Evolutionary conservation across 257 asterid species (phyloP).

Genomic region (Lycium ferocissimum): DNA sequence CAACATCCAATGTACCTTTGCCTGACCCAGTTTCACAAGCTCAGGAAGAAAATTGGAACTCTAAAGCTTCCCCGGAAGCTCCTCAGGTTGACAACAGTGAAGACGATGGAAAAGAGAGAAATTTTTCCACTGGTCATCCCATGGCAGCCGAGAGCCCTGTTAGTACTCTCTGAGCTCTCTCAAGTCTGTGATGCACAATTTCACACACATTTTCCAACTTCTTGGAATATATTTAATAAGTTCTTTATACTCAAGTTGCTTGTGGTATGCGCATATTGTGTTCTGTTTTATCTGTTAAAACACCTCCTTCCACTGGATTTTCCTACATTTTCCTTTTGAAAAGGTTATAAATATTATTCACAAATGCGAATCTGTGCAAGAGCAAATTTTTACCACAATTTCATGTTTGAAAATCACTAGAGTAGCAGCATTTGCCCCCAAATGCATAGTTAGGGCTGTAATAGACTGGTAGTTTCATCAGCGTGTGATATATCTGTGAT

Average conservation of each 20-base stretch:
- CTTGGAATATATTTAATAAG: neutral
- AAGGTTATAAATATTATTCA: neutral
- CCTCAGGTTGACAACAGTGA: slow-evolving; percentile 41
- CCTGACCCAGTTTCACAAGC: slow-evolving; percentile 37
- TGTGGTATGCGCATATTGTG: neutral
- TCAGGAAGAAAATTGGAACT: slow-evolving; percentile 49
- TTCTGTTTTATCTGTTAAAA: neutral
- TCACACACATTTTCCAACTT: neutral
- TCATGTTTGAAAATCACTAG: slow-evolving; percentile 22
- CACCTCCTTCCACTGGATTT: slow-evolving; percentile 8
- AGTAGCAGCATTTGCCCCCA: neutral
- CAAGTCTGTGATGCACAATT: neutral
- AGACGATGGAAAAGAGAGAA: slow-evolving; percentile 51
- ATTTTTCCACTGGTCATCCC: slow-evolving; percentile 57
- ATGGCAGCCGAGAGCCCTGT: slow-evolving; percentile 72
- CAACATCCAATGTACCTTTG: slow-evolving; percentile 61
- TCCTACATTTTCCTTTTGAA: neutral
- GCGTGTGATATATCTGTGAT: neutral
- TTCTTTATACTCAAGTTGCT: neutral
- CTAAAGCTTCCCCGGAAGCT: slow-evolving; percentile 40
- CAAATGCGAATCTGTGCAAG: neutral
- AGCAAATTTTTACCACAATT: neutral
- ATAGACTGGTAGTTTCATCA: neutral
- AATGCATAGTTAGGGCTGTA: slow-evolving; percentile 3
- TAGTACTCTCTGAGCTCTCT: slow-evolving; percentile 36